These are phyloP conservation scores for Calonectria hongkongensis DNA, from an alignment of 2,329 filamentous ascomycete species.

Conservation along the genomic window DNA sequence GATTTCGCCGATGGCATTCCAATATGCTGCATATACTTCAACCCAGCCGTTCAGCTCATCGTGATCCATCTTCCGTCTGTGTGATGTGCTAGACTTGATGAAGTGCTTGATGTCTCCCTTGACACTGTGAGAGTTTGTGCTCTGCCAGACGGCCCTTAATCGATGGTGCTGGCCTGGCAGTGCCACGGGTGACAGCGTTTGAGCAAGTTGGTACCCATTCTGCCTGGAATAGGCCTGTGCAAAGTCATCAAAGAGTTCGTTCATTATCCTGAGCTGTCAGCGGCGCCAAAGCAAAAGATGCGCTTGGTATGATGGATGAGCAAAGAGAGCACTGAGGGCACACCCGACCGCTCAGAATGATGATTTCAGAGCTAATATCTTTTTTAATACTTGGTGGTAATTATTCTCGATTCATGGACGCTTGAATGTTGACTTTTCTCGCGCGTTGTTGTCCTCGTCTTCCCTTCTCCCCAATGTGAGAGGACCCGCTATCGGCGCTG, in stretches of 20 bases:
- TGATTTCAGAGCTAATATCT: conserved; percentile 21
- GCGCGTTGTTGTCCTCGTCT: conserved; percentile 27
- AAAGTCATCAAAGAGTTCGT: conserved; percentile 84
- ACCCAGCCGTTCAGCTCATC: conserved; percentile 88
- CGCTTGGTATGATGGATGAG: conserved; percentile 13
- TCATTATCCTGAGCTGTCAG: conserved; percentile 71
- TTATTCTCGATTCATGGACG: conserved; percentile 33
- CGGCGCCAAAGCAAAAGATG: background rate
- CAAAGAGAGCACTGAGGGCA: background rate
- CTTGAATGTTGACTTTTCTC: conserved; percentile 20
- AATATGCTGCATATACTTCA: conserved; percentile 88
- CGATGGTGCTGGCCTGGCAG: conserved; percentile 77
- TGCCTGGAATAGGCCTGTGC: conserved; percentile 77
- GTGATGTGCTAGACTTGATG: conserved; percentile 76
- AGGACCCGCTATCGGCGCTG: conserved; percentile 42
- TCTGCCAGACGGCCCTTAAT: conserved; percentile 82
- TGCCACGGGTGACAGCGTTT: conserved; percentile 83
- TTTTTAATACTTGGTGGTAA: conserved; percentile 28
- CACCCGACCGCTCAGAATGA: background rate
- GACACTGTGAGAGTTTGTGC: conserved; percentile 79
- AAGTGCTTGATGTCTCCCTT: conserved; percentile 84
- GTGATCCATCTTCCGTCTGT: conserved; percentile 72
- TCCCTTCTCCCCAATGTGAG: conserved; percentile 30
- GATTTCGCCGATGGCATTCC: conserved; percentile 87
- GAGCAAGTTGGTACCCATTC: conserved; percentile 84